Conservation (phyloP, 305 asterid species). For the Fraxinus nigra region DNA sequence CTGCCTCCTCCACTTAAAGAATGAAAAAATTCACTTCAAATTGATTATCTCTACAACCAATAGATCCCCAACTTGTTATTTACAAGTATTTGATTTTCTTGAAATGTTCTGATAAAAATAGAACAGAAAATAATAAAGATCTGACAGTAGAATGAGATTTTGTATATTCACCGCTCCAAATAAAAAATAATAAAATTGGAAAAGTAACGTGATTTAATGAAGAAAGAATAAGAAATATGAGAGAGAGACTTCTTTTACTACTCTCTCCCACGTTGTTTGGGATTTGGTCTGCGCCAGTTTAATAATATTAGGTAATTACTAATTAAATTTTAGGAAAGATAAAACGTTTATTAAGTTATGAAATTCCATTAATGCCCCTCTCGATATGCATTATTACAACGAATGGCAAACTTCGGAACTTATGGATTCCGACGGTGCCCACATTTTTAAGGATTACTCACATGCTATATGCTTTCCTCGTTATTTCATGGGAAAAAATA, state of each 20-base stretch:
- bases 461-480: neutral
- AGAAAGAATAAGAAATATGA: neutral
- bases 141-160: constrained; percentile 34
- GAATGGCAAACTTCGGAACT: neutral
- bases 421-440: neutral
- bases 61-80: constrained; percentile 25
- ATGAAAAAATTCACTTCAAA: constrained; percentile 34
- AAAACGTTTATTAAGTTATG: neutral
- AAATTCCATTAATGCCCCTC: constrained; percentile 25
- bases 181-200: constrained; percentile 20
- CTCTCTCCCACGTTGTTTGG: constrained; percentile 29
- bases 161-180: constrained; percentile 28
- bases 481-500: neutral
- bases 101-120: constrained; percentile 4
- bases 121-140: constrained; percentile 25
- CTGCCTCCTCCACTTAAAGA: constrained; percentile 20
- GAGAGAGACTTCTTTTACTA: neutral
- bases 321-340: neutral
- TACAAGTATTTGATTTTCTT: constrained; percentile 30
- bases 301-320: constrained; percentile 8
- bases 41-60: constrained; percentile 13
- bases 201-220: constrained; percentile 8
- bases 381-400: constrained; percentile 11
- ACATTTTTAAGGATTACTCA: neutral
- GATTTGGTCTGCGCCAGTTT: constrained; percentile 15